These are phyloP conservation scores for Ceratobasidium papillatum DNA, from an alignment of 1,284 basidiomycete species.

Conservation along the genomic window DNA sequence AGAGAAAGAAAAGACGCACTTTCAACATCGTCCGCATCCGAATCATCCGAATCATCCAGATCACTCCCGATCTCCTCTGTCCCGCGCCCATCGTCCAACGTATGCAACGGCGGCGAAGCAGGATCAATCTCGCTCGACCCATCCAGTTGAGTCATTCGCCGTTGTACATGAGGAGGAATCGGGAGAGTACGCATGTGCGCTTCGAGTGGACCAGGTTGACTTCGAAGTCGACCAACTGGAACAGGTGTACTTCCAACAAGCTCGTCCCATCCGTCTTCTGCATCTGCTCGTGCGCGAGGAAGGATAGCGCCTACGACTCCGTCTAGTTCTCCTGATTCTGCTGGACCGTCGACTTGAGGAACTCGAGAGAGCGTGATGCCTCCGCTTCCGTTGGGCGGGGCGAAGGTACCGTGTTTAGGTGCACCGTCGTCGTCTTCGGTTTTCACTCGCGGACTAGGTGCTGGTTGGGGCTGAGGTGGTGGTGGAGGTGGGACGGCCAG, in stretches of 20 bases:
- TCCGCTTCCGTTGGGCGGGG: background rate
- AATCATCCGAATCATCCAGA: constrained; percentile 87
- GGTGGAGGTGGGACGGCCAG: constrained; percentile 42
- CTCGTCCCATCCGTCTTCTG: constrained; percentile 26
- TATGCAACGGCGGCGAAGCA: constrained; percentile 50
- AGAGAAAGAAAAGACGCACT: constrained; percentile 2
- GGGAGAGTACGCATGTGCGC: constrained; percentile 44
- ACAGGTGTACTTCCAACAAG: background rate
- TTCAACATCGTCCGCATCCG: constrained; percentile 61
- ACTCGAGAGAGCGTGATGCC: constrained; percentile 55
- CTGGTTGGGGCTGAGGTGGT: constrained; percentile 28
- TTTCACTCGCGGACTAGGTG: constrained; percentile 40
- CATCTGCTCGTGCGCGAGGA: constrained; percentile 47
- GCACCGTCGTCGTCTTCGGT: constrained; percentile 40
- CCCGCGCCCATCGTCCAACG: constrained; percentile 44
- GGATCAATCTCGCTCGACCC: constrained; percentile 32
- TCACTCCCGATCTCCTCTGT: constrained; percentile 94
- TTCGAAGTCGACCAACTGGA: background rate
- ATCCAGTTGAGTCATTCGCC: constrained; percentile 42
- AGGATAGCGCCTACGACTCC: constrained; percentile 62
- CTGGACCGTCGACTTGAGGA: constrained; percentile 70
- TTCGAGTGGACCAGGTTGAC: constrained; percentile 42
- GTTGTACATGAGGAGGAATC: constrained; percentile 6
- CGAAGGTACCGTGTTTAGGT: constrained; percentile 27
- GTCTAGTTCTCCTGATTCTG: background rate